phyloP scores from a whole-genome alignment of 2,329 filamentous ascomycete species.

The Botrytis porri region DNA sequence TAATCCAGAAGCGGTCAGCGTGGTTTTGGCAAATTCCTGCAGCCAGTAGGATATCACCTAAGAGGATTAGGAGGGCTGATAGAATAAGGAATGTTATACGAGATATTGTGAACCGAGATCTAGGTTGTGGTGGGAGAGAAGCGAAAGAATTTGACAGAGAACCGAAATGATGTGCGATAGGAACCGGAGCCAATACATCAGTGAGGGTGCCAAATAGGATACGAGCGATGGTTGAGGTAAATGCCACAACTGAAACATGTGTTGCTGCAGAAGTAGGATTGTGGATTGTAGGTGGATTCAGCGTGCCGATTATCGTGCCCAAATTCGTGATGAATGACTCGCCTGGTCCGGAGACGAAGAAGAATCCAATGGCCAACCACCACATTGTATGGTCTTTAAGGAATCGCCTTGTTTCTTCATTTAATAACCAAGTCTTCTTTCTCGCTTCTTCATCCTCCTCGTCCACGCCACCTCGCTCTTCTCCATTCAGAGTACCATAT shows the following conservation, averaged over 20 bases:
- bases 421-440: conserved; percentile 88
- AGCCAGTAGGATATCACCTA: conserved; percentile 75
- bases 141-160: conserved; percentile 34
- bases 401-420: conserved; percentile 84
- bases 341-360: conserved; percentile 75
- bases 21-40: conserved; percentile 72
- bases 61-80: conserved; percentile 69
- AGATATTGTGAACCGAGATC: conserved; percentile 58
- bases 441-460: conserved; percentile 50
- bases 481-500: conserved; percentile 58
- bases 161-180: conserved; percentile 39
- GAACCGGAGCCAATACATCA: conserved; percentile 73
- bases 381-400: conserved; percentile 91
- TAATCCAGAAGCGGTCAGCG: conserved; percentile 76
- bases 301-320: conserved; percentile 85
- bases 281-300: conserved; percentile 62
- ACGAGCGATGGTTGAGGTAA: conserved; percentile 86
- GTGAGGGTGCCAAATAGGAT: conserved; percentile 87
- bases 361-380: conserved; percentile 86
- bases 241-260: conserved; percentile 87
- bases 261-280: conserved; percentile 63
- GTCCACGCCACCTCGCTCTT: conserved; percentile 39
- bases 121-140: conserved; percentile 41
- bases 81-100: conserved; percentile 76
- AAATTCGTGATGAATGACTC: conserved; percentile 98